Conservation (phyloP, 1,284 basidiomycete genomes). For the Tilletia walkeri region DNA sequence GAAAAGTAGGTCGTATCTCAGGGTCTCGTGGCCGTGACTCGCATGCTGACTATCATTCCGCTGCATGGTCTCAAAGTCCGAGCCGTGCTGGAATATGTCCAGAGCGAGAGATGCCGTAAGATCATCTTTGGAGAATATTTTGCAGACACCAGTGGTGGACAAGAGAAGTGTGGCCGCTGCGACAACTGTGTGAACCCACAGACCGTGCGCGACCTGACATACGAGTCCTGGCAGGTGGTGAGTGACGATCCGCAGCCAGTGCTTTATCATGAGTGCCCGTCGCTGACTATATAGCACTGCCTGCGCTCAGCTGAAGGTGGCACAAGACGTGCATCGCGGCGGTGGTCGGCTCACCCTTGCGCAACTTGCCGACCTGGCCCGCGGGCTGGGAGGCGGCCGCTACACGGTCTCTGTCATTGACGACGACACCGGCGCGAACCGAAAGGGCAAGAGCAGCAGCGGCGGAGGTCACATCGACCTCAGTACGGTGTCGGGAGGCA, state of each 20-base stretch:
- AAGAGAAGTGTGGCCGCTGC: conserved; percentile 75
- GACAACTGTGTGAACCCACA: conserved; percentile 65
- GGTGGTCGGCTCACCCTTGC: conserved; percentile 70
- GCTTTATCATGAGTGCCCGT: no score
- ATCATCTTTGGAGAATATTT: conserved; percentile 43
- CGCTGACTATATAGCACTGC: no score
- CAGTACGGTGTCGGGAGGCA: conserved; percentile 34
- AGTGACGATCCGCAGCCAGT: no score
- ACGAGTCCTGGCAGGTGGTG: conserved; percentile 37
- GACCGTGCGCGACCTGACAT: conserved; percentile 22
- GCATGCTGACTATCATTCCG: no score
- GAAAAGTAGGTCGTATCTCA: conserved; percentile 61
- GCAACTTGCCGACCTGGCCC: conserved; percentile 66
- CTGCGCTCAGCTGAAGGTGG: conserved; percentile 65
- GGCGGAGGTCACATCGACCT: conserved; percentile 27
- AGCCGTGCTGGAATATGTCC: conserved; percentile 47
- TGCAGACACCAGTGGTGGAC: conserved; percentile 55
- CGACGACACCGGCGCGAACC: conserved; percentile 39
- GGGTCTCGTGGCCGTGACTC: no score
- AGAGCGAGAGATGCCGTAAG: conserved; percentile 41
- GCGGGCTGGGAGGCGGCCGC: conserved; percentile 67
- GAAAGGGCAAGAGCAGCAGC: conserved; percentile 22
- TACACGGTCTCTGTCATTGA: conserved; percentile 60
- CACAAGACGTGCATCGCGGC: conserved; percentile 59
- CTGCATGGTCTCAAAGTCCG: conserved; percentile 40